Conservation (phyloP, 352 stramenopile species). For the Thraustotheca clavata region DNA sequence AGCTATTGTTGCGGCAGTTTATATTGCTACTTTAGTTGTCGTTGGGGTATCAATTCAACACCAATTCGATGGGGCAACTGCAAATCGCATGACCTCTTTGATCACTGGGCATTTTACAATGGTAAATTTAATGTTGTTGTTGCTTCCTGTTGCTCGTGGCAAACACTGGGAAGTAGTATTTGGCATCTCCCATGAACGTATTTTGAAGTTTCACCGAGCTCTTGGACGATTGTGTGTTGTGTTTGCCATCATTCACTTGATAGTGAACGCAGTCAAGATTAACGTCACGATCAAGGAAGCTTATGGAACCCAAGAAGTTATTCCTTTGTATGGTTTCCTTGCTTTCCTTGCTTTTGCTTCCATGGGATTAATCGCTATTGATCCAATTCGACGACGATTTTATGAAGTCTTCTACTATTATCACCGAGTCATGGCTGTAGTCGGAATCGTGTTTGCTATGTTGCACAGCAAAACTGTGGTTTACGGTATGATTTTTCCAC, state of each 20-base stretch:
- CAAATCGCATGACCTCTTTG: not conserved
- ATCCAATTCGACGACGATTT: constrained; percentile 53
- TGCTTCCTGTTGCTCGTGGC: constrained; percentile 52
- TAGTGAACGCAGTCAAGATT: constrained; percentile 36
- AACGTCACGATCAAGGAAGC: constrained; percentile 27
- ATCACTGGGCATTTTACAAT: constrained; percentile 40
- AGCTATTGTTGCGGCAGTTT: constrained; percentile 53
- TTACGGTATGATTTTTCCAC: constrained; percentile 44
- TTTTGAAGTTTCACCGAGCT: constrained; percentile 81
- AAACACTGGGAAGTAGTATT: constrained; percentile 59
- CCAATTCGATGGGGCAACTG: constrained; percentile 30
- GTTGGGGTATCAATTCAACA: constrained; percentile 30
- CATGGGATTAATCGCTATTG: constrained; percentile 45
- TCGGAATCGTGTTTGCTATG: constrained; percentile 69
- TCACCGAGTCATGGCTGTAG: constrained; percentile 59
- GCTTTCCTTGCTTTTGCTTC: constrained; percentile 47
- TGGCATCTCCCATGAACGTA: constrained; percentile 66
- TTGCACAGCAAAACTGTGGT: constrained; percentile 51
- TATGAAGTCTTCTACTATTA: constrained; percentile 74
- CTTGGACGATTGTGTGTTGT: constrained; percentile 52
- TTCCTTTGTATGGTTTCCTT: constrained; percentile 51
- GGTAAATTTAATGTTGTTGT: constrained; percentile 71
- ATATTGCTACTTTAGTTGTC: constrained; percentile 39
- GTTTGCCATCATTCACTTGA: constrained; percentile 48
- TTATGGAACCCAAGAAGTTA: constrained; percentile 36